Evolutionary conservation across 352 stramenopile genomes (phyloP).

Genomic region (Thalassiosira exigua): DNA sequence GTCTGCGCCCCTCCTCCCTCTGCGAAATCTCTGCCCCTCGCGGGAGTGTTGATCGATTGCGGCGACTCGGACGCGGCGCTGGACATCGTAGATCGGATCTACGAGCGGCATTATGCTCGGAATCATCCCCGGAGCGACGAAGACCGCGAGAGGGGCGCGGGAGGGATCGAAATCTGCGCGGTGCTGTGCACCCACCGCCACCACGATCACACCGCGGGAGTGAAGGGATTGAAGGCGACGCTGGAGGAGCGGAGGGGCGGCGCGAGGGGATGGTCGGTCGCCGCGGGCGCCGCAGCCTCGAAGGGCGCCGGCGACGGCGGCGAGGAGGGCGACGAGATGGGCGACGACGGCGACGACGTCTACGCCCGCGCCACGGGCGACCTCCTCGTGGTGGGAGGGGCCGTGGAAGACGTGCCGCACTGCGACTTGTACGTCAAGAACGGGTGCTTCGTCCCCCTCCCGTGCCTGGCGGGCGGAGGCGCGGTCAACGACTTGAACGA

Average conservation of each 20-base stretch:
- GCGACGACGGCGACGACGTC: slow-evolving; percentile 1
- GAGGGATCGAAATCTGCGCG: slow-evolving; percentile 66
- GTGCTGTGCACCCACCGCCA: slow-evolving; percentile 81
- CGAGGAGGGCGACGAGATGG: background rate
- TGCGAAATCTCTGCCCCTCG: slow-evolving; percentile 30
- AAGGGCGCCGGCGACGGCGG: slow-evolving; percentile 3
- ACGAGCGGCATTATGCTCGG: slow-evolving; percentile 63
- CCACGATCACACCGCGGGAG: slow-evolving; percentile 80
- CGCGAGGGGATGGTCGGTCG: background rate
- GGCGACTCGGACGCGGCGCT: slow-evolving; percentile 61
- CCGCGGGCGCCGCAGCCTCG: background rate
- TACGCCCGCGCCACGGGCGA: slow-evolving; percentile 29
- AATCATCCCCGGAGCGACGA: slow-evolving; percentile 19
- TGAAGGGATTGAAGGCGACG: slow-evolving; percentile 40
- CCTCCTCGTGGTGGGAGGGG: slow-evolving; percentile 55
- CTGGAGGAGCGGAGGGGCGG: slow-evolving; percentile 25
- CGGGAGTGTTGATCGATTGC: slow-evolving; percentile 75
- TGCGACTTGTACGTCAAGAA: slow-evolving; percentile 70
- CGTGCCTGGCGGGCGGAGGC: slow-evolving; percentile 5
- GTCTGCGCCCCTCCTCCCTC: slow-evolving; percentile 56
- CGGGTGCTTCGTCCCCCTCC: slow-evolving; percentile 58
- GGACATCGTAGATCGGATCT: slow-evolving; percentile 65
- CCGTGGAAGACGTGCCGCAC: slow-evolving; percentile 70
- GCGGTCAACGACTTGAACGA: slow-evolving; percentile 74
- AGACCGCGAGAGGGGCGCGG: background rate